Conservation (phyloP, 768 basidiomycete species). For the Xerocomellus intermedius region DNA sequence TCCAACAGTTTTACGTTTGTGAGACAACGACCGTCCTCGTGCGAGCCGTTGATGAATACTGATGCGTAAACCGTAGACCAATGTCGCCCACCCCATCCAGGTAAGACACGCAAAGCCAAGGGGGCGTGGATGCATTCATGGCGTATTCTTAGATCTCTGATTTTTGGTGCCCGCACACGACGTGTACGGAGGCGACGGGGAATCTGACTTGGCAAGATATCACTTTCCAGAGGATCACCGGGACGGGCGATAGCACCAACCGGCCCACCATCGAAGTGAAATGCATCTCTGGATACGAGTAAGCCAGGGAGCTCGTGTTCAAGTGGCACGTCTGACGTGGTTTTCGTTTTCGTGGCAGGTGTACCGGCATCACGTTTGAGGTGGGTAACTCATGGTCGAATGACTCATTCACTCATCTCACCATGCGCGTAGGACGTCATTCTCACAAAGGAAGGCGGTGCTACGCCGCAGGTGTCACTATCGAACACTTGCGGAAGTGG, state of each 20-base stretch:
- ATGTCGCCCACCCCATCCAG: slow-evolving; percentile 5
- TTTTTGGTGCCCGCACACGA: slow-evolving; percentile 5
- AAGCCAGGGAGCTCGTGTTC: not conserved
- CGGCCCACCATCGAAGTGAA: slow-evolving; percentile 1
- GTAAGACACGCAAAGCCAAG: not conserved
- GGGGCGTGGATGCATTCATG: not conserved
- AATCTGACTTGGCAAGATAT: slow-evolving; percentile 7
- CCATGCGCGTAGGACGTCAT: slow-evolving; percentile 1
- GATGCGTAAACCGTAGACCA: not conserved
- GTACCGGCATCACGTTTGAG: slow-evolving; percentile 7
- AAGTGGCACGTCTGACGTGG: not conserved
- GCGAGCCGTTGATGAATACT: not conserved
- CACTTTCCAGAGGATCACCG: slow-evolving; percentile 5
- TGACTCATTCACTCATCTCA: not conserved
- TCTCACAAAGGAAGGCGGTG: slow-evolving; percentile 1
- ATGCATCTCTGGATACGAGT: not conserved
- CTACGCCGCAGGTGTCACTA: not conserved
- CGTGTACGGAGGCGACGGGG: not conserved
- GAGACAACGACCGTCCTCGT: not conserved
- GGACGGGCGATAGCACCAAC: slow-evolving; percentile 1
- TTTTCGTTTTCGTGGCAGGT: not conserved
- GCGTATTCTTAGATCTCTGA: not conserved
- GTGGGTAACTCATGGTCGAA: not conserved
- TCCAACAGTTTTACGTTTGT: slow-evolving; percentile 12
- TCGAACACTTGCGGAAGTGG: slow-evolving; percentile 10